Base-by-base conservation (phyloP, 2,329 filamentous ascomycete species). In the Cladorrhinum sp. region DNA sequence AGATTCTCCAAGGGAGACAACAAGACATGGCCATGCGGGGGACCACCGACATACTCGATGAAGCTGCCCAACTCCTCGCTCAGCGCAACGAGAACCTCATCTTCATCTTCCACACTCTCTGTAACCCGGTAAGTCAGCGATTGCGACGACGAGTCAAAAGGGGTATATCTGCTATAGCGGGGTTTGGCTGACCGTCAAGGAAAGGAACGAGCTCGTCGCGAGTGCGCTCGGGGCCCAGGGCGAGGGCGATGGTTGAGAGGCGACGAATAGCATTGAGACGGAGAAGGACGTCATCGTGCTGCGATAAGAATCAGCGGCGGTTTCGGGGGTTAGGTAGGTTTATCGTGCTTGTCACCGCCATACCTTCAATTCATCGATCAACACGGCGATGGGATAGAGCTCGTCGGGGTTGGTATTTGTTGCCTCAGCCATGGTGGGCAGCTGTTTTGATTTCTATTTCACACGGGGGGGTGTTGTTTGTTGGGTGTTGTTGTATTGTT, bases 281-380 rank as follows among this genome's bases (percentile, higher is more conserved):
- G 75, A 99, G 88, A 68, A 98, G 86, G 70, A 99, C 95, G 83
- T 99, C 96, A 76, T 99, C 95, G 79, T 99, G 95, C 94, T 99
- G 72, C 55, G 65, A 65, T 57, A 51, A 64, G 58, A 59, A 28
- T 39, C 36, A 57, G 51, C 21, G 30, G 55, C 23, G 28, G 30
- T 51, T 14, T 23, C 48, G 59, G 23, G 55, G 12, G 50, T 26
- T 46, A n/a, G 51, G 52, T 33, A 18, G 54, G 24, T 10, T 67
- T 62, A 67, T 70, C 67, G 65, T 68, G 28, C 12, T 67, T 63
- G 68, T 70, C 68, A 66, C 68, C 66, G 69, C 65, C 62, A 72
- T 86, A 96, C 93, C 91, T 97, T 99, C 74, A 99, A 85, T 86
- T 99, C 95, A 79, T 99, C 95, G 79, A 99, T 99, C 79, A 99